Percentiles rank a stretch among this genome's conserved stretches.
Conservation (phyloP, 148 eudicot species). For the Beta vulgaris region DNA sequence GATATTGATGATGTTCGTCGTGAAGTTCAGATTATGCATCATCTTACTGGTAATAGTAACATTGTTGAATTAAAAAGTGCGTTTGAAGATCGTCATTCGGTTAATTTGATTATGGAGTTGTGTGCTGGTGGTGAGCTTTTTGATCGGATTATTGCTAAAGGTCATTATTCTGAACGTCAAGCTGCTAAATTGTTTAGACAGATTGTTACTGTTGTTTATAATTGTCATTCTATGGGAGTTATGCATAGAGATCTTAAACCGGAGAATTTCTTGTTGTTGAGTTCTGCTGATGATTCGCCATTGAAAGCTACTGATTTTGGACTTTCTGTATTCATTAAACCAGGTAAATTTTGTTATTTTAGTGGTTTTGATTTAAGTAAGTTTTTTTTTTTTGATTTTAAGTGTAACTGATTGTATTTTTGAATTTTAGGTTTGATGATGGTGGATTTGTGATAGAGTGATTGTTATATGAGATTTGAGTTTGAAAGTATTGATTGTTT, state of each 20-base stretch:
- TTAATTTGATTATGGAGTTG: conserved; percentile 83
- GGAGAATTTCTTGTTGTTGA: conserved; percentile 82
- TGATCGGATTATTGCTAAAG: conserved; percentile 84
- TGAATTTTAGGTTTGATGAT: neutral
- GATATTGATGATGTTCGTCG: conserved; percentile 86
- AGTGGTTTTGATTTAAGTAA: neutral
- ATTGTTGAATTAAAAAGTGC: conserved; percentile 81
- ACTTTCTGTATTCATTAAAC: conserved; percentile 74
- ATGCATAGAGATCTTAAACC: conserved; percentile 97
- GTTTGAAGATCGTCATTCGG: conserved; percentile 78
- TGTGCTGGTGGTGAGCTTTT: conserved; percentile 96
- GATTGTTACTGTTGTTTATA: conserved; percentile 83
- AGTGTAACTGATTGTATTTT: neutral
- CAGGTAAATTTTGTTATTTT: conserved; percentile 39
- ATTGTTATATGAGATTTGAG: too few species aligned
- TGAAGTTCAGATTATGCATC: conserved; percentile 96
- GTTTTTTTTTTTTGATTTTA: neutral
- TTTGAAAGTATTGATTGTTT: too few species aligned
- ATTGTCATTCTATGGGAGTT: conserved; percentile 94
- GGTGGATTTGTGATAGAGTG: conserved; percentile 4
- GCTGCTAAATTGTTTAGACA: conserved; percentile 75
- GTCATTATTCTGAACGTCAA: conserved; percentile 87
- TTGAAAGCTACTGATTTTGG: conserved; percentile 97
- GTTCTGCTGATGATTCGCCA: conserved; percentile 61
- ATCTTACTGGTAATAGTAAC: conserved; percentile 84